Conservation (phyloP, 768 basidiomycete species). For the Boletellus ananiceps region DNA sequence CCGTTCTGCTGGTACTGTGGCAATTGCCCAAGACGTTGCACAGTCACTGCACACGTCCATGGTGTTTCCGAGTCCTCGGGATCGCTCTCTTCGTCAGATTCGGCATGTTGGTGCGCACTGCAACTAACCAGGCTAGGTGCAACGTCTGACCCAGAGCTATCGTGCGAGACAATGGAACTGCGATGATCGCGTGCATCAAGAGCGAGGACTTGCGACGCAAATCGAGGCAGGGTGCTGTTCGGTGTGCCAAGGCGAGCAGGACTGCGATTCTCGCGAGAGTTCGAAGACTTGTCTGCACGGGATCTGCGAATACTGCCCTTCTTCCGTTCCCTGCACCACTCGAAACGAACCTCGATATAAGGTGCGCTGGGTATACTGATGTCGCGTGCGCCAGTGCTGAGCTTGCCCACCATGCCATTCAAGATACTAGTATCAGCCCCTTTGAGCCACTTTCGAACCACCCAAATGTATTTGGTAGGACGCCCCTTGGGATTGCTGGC, state of each 20-base stretch:
- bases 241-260: constrained; percentile 12
- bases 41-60: constrained; percentile 84
- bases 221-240: constrained; percentile 4
- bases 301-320: constrained; percentile 20
- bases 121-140: constrained; percentile 21
- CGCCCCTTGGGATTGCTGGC: constrained; percentile 34
- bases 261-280: constrained; percentile 8
- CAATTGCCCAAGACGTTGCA: constrained; percentile 40
- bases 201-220: constrained; percentile 8
- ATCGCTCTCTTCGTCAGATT: constrained; percentile 77
- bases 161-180: constrained; percentile 39
- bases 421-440: constrained; percentile 42
- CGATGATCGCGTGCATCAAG: constrained; percentile 24
- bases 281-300: constrained; percentile 15
- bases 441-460: constrained; percentile 73
- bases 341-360: constrained; percentile 68
- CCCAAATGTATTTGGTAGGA: constrained; percentile 64
- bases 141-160: constrained; percentile 35
- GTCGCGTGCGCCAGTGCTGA: constrained; percentile 29
- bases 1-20: constrained; percentile 6
- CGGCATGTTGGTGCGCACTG: constrained; percentile 17
- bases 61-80: constrained; percentile 96
- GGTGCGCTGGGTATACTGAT: constrained; percentile 18
- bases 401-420: constrained; percentile 41
- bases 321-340: constrained; percentile 57